Conservation (phyloP, 73 alveolate genomes). For the Paramecium octaurelia region DNA sequence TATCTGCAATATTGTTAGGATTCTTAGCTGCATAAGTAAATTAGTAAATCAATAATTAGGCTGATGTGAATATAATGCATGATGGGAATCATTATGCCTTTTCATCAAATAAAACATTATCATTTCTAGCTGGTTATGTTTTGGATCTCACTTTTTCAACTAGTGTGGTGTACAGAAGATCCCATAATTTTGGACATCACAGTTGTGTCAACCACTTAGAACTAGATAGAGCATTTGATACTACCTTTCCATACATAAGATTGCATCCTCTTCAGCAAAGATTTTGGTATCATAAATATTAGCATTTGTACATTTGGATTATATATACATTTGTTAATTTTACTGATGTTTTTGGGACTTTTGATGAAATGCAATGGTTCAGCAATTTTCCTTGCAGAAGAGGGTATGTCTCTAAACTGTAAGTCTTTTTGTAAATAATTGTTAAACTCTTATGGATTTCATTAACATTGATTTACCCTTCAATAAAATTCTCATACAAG, state of each 20-base stretch:
- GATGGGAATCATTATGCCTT: constrained; percentile 84
- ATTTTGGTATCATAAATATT: constrained; percentile 66
- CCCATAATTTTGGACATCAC: constrained; percentile 82
- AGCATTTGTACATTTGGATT: constrained; percentile 67
- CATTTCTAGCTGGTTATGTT: constrained; percentile 67
- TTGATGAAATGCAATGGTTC: constrained; percentile 76
- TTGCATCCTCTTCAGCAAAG: constrained; percentile 66
- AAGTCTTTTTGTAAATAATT: constrained; percentile 58
- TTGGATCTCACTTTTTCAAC: constrained; percentile 72
- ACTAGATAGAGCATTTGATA: constrained; percentile 80
- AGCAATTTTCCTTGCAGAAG: constrained; percentile 77
- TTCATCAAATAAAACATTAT: constrained; percentile 68
- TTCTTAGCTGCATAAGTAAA: constrained; percentile 57
- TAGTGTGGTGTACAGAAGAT: constrained; percentile 72
- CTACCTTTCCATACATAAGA: constrained; percentile 74
- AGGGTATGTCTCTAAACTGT: constrained; percentile 65
- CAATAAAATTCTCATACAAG: constrained; percentile 56
- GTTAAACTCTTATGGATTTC: constrained; percentile 64
- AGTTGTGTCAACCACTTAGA: constrained; percentile 80
- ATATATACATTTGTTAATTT: constrained; percentile 66
- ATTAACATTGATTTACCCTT: constrained; percentile 59
- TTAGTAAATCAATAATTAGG: not conserved
- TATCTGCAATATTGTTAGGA: constrained; percentile 70
- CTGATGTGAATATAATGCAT: constrained; percentile 82
- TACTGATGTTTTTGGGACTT: constrained; percentile 77